Conservation (phyloP, 2,329 filamentous ascomycete genomes). For the Chaetothyriales sp. region DNA sequence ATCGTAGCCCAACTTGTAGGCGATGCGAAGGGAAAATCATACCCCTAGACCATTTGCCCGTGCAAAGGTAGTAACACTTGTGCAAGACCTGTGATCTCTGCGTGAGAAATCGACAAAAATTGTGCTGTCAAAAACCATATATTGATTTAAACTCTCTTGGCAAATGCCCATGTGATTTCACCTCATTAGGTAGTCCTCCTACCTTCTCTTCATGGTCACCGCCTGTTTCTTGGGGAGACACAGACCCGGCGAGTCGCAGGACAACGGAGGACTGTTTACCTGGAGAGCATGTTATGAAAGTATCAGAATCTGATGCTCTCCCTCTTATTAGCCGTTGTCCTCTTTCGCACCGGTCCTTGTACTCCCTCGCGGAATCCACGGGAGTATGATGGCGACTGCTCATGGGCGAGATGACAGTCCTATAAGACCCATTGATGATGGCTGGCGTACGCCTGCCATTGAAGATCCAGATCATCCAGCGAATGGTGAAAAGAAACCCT, state of each 20-base stretch:
- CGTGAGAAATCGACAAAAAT: conserved; percentile 1
- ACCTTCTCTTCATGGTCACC: background rate
- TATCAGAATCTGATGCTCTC: background rate
- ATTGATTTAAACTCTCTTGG: background rate
- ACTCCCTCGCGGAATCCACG: conserved; percentile 1
- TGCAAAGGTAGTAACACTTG: background rate
- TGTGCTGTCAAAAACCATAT: background rate
- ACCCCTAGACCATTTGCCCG: conserved; percentile 25
- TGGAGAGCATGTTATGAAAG: background rate
- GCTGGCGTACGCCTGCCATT: conserved; percentile 31
- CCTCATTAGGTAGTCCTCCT: background rate
- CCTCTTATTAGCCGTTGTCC: background rate
- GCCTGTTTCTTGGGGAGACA: background rate
- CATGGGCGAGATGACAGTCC: background rate
- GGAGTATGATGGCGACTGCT: conserved; percentile 1
- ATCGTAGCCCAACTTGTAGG: conserved; percentile 1
- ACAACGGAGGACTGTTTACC: background rate
- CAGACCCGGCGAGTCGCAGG: background rate
- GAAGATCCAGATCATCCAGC: conserved; percentile 25
- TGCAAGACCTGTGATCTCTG: background rate
- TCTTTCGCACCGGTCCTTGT: background rate
- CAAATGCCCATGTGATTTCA: background rate
- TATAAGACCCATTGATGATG: conserved; percentile 18
- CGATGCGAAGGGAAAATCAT: conserved; percentile 27
- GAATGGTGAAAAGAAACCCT: background rate